Conservation (phyloP, 345 rosid genomes). For the Bretschneidera sinensis region DNA sequence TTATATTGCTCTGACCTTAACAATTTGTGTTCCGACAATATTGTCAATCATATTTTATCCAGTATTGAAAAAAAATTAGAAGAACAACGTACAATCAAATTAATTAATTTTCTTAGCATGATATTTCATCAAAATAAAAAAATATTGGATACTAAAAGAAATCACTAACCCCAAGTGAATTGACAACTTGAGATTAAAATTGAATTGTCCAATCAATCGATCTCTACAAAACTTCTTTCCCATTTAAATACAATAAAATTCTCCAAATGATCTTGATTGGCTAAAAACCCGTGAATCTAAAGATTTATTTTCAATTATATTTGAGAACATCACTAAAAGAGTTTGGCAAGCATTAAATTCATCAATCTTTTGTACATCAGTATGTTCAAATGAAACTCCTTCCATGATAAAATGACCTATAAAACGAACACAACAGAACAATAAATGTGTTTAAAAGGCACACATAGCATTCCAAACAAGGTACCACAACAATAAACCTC, state of each 20-base stretch:
- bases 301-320: conserved; percentile 36
- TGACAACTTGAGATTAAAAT: too few relatives aligned
- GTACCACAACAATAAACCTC: neutral
- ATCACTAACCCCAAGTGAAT: too few relatives aligned
- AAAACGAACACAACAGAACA: neutral
- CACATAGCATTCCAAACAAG: neutral
- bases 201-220: conserved; percentile 9
- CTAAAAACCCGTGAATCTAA: conserved; percentile 24
- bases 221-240: conserved; percentile 48
- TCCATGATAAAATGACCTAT: conserved; percentile 78
- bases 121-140: too few relatives aligned
- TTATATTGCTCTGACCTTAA: too few relatives aligned
- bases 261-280: conserved; percentile 31
- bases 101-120: too few relatives aligned
- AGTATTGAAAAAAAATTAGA: too few relatives aligned
- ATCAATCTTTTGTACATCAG: conserved; percentile 42
- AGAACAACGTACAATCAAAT: too few relatives aligned
- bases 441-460: neutral
- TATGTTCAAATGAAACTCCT: conserved; percentile 40
- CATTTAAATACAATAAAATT: conserved; percentile 41
- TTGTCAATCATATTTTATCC: too few relatives aligned
- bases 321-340: conserved; percentile 39
- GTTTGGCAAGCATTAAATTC: conserved; percentile 62
- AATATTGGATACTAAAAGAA: too few relatives aligned
- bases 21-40: too few relatives aligned